These are phyloP conservation scores for Alternaria infectoria DNA, from an alignment of 2,329 filamentous ascomycete genomes.

Conservation along the genomic window DNA sequence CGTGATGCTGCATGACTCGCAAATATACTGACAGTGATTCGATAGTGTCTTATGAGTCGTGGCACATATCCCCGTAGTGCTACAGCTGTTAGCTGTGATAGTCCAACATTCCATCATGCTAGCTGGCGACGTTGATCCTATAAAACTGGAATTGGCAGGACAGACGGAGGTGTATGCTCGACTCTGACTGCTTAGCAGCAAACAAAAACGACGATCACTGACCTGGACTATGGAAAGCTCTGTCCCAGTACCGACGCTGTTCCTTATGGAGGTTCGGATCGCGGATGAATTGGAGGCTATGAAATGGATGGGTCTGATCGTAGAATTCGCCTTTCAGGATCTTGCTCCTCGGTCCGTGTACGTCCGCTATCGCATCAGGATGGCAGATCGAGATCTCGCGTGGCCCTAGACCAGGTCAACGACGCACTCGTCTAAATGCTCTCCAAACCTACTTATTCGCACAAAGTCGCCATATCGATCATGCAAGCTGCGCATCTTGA, in stretches of 20 bases:
- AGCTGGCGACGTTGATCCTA: background rate
- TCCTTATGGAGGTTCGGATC: conserved; percentile 25
- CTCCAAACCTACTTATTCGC: conserved; percentile 21
- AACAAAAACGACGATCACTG: background rate
- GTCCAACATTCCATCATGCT: conserved; percentile 26
- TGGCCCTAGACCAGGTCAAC: conserved; percentile 15
- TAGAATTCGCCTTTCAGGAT: conserved; percentile 37
- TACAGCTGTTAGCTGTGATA: background rate
- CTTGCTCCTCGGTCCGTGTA: conserved; percentile 23
- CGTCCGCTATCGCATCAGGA: conserved; percentile 23
- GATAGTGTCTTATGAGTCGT: background rate
- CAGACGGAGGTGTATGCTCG: background rate
- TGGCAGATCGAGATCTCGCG: conserved; percentile 31
- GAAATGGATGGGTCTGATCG: conserved; percentile 19
- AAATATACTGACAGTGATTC: background rate
- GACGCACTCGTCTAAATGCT: background rate
- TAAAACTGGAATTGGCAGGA: background rate
- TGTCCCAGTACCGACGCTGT: conserved; percentile 36
- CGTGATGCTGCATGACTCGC: background rate
- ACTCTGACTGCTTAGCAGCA: background rate
- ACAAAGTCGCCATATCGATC: conserved; percentile 26
- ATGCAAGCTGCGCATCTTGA: conserved; percentile 17
- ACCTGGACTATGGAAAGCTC: conserved; percentile 31
- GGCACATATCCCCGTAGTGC: background rate
- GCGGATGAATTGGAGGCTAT: conserved; percentile 30